Evolutionary conservation across 192 early-diverging fungal species (phyloP).

Genomic region (Coemansia sp.): DNA sequence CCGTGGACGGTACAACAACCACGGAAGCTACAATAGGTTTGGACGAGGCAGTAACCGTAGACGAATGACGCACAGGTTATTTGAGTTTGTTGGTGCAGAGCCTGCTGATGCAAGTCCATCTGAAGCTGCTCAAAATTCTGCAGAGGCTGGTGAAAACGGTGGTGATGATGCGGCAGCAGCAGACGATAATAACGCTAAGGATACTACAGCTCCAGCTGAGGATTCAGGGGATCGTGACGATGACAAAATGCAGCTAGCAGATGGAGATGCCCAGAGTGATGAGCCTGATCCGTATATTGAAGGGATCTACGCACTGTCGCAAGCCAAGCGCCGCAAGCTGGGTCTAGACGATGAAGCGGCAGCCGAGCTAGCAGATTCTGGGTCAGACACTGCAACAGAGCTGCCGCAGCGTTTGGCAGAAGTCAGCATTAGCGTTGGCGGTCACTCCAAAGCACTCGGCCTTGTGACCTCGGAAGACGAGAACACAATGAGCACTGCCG

Average conservation of each 20-base stretch:
- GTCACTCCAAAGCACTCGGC: constrained; percentile 31
- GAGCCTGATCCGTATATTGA: constrained; percentile 29
- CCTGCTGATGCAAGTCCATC: neutral
- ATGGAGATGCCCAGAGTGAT: constrained; percentile 5
- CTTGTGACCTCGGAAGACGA: constrained; percentile 38
- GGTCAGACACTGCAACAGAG: constrained; percentile 8
- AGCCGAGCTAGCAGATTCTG: constrained; percentile 9
- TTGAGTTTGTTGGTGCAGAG: constrained; percentile 39
- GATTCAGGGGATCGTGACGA: neutral
- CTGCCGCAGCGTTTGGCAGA: neutral
- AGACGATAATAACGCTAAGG: neutral
- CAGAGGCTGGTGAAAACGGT: neutral
- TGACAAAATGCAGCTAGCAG: neutral
- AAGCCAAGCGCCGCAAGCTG: constrained; percentile 37
- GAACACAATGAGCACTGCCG: constrained; percentile 28
- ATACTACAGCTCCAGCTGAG: neutral
- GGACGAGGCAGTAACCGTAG: constrained; percentile 14
- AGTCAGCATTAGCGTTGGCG: constrained; percentile 23
- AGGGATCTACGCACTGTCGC: constrained; percentile 44
- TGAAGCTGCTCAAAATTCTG: neutral
- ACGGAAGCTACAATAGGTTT: constrained; percentile 3
- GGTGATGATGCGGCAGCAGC: constrained; percentile 1
- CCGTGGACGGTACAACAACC: constrained; percentile 24
- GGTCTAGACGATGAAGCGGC: constrained; percentile 29
- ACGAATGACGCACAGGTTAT: constrained; percentile 29